A percentile compares a stretch with the other conserved stretches of the same genome.
These are phyloP conservation scores for Lolium perenne DNA, from an alignment of 176 grass and related monocot genomes.

Conservation along the genomic window DNA sequence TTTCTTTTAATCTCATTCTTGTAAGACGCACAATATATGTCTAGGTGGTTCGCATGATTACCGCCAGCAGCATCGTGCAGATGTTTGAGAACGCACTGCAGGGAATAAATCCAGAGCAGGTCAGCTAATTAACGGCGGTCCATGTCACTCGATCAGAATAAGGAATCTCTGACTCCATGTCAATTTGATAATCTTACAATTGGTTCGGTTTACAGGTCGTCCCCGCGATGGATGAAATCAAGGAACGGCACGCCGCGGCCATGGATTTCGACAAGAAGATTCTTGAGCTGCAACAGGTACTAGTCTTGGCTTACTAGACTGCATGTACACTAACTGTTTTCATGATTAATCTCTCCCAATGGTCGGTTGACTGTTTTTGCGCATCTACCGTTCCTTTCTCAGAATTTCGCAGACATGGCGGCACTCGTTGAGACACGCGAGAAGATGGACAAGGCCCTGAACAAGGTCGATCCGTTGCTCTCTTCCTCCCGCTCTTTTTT, in stretches of 20 bases:
- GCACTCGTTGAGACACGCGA: conserved; percentile 53
- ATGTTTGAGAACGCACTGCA: conserved; percentile 81
- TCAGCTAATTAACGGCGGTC: conserved; percentile 10
- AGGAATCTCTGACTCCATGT: too few species aligned
- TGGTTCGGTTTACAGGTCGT: conserved; percentile 46
- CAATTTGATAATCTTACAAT: neutral
- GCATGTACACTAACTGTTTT: neutral
- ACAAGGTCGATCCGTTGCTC: conserved; percentile 37
- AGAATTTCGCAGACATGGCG: conserved; percentile 64
- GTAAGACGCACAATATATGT: neutral
- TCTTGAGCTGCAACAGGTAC: conserved; percentile 67
- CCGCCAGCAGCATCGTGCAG: conserved; percentile 70
- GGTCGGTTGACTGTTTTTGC: neutral
- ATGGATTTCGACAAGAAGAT: conserved; percentile 81
- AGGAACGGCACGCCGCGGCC: conserved; percentile 73
- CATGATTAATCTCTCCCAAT: too few species aligned
- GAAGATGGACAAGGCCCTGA: conserved; percentile 59
- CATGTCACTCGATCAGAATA: too few species aligned
- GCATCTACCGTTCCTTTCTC: neutral
- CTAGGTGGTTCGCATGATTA: conserved; percentile 74
- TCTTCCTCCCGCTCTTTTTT: neutral
- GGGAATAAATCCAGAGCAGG: conserved; percentile 75
- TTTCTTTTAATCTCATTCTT: neutral
- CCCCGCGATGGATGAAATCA: conserved; percentile 66
- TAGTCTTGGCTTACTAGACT: conserved; percentile 9